Conservation (phyloP, 768 basidiomycete species). For the Tubosaeta brunneosetosa region DNA sequence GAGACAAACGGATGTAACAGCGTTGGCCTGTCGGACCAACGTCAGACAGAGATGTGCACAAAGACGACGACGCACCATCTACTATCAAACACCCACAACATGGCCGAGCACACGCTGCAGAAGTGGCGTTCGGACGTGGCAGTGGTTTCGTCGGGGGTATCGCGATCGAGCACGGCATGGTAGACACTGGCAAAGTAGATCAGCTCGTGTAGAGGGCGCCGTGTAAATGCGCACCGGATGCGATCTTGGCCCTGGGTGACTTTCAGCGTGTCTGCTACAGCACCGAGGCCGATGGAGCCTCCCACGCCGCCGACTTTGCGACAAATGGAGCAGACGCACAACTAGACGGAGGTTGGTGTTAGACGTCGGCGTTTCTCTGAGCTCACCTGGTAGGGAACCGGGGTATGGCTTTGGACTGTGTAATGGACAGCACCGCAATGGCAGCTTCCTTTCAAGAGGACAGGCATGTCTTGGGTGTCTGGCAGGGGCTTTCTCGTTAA, state of each 20-base stretch:
- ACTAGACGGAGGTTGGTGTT: constrained; percentile 27
- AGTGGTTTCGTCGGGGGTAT: constrained; percentile 43
- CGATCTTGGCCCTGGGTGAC: constrained; percentile 49
- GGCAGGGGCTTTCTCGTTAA: no score
- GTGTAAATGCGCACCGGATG: constrained; percentile 39
- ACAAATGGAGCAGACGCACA: constrained; percentile 67
- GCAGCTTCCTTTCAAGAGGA: constrained; percentile 42
- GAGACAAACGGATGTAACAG: constrained; percentile 65
- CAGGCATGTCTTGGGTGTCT: constrained; percentile 44
- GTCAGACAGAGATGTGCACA: no score
- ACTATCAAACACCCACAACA: constrained; percentile 63
- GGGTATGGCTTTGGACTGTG: constrained; percentile 42
- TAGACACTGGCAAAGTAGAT: constrained; percentile 44
- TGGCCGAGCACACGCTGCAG: constrained; percentile 57
- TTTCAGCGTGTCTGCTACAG: constrained; percentile 44
- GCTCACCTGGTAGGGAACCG: constrained; percentile 58
- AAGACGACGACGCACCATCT: constrained; percentile 39
- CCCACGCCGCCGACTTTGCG: constrained; percentile 65
- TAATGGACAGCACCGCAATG: constrained; percentile 35
- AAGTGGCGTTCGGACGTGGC: constrained; percentile 59
- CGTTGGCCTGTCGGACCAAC: constrained; percentile 41
- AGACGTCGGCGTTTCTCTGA: no score
- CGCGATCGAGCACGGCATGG: constrained; percentile 57
- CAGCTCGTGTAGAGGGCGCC: background rate
- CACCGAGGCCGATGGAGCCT: constrained; percentile 65